Evolutionary conservation across 306 rosid species (phyloP), one percentile per base, ranked within the genome.

Genomic region (Fragaria iinumae): DNA sequence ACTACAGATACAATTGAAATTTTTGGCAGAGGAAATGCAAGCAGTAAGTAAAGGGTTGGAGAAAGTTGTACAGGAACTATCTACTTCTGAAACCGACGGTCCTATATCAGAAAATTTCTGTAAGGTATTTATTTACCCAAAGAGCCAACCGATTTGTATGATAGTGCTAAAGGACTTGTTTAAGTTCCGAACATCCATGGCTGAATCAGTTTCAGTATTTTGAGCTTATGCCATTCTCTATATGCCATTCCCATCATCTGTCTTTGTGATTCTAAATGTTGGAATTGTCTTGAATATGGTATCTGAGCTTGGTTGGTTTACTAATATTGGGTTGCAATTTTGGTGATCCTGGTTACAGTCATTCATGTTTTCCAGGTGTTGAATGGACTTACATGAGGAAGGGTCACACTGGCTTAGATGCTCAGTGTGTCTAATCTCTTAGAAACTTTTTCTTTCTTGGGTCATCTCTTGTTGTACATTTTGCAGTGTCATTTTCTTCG

Each of bases 1-100:
- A 71, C 38, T 44, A 64, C 85, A 93, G 98, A 82, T 91, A 86
- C 98, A 91, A 87, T 27, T 93, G 82, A 91, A 91, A 84, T 63
- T 84, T 83, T 79, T 93, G 90, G 98, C 96, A 5, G 98, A 93
- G 84, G 98, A 93, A 88, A 93, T 93, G 98, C 98, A 91, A 86
- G 89, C 97, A 64, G 74, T 93, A 80, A 89, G 90, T 90, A 93
- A 91, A 84, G 98, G 98, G 75, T 83, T 93, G 84, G 98, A 93
- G 91, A 88, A 88, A 84, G 89, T 93, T 73, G 80, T 88, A 21
- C 90, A 88, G 83, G 98, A 93, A 87, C 76, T 93, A 73, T 89
- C 98, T 47, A 79, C 76, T 49, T 88, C 98, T 60, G 93, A 91
- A 80, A 89, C 78, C 77, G 98, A 93, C 78, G 97, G 98, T 55